These are phyloP conservation scores for Pseudopithomyces chartarum DNA, from an alignment of 2,329 filamentous ascomycete genomes.

Conservation along the genomic window DNA sequence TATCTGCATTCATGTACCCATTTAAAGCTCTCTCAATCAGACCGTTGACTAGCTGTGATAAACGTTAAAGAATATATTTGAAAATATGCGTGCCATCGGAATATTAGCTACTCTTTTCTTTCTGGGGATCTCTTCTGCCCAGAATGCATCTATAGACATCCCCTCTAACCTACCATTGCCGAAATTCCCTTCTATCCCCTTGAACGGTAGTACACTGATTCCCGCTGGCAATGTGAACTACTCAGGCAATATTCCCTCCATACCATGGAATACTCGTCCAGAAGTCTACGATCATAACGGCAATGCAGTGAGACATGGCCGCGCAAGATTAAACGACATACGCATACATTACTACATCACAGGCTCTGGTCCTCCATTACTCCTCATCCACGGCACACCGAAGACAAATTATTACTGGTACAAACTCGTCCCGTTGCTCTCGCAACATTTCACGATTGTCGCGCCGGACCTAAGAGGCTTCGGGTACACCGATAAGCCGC, in stretches of 20 bases:
- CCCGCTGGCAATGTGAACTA: slow-evolving; percentile 5
- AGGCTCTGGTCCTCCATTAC: slow-evolving; percentile 10
- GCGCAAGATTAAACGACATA: slow-evolving; percentile 14
- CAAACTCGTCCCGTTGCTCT: slow-evolving; percentile 38
- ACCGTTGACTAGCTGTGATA: no score
- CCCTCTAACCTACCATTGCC: neutral
- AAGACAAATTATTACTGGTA: slow-evolving; percentile 38
- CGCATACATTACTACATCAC: slow-evolving; percentile 16
- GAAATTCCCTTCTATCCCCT: neutral
- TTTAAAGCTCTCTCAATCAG: no score
- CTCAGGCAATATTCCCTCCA: slow-evolving; percentile 14
- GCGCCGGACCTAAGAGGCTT: slow-evolving; percentile 44
- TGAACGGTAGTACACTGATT: neutral
- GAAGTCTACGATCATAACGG: slow-evolving; percentile 18
- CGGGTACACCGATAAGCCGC: slow-evolving; percentile 44
- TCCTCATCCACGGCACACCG: slow-evolving; percentile 14
- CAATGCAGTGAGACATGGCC: slow-evolving; percentile 14
- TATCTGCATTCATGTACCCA: no score
- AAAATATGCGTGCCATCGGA: neutral
- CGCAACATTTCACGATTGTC: slow-evolving; percentile 39
- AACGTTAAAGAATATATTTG: no score
- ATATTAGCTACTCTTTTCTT: neutral
- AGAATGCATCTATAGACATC: neutral
- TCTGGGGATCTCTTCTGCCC: neutral
- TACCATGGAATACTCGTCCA: slow-evolving; percentile 12